Evolutionary conservation across 306 rosid genomes (phyloP), one percentile per base, ranked within the genome.

Genomic region (Begonia loranthoides): DNA sequence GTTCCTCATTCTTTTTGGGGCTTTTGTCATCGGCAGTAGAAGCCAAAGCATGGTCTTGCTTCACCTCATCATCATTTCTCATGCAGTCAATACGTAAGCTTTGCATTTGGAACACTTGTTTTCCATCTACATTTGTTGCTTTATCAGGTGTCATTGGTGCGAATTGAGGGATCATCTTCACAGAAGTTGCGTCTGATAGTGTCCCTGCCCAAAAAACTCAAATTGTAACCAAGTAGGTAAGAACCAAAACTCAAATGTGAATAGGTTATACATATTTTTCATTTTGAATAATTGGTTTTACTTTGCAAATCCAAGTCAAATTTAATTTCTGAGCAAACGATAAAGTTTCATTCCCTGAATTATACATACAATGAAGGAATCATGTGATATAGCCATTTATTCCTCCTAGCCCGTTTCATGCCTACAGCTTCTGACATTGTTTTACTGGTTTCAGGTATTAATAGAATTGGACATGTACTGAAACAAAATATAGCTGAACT

Each of bases 1-100:
- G 56, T 50, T 69, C 86, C 52, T 64, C 60, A 49, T 67, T 59
- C 54, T 13, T 61, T 10, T 56, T 55, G 19, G 36, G 54, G 46
- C 53, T 56, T 45, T 69, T 65, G 51, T 61, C 54, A 50, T 45
- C 24, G 11, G 19, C 21, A 49, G 39, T 60, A 50, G 36, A 28
- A 28, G 36, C 36, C 36, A 28, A 28, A 28, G 21, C 6, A 15
- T 17, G 14, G 12, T 60, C 16, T 13, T 51, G 41, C 22, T 41
- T 60, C 51, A 41, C 44, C 39, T 60, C 40, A 40, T 54, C 53
- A 40, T 60, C 51, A 40, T 41, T 15, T 19, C 21, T 21, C 24
- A 9, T 40, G 36, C 52, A 14, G 39, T 50, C 57, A 5, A 17
- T 41, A 22, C 33, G 57, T 41, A 51, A 15, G 43, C 33, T 46